Percentiles rank a stretch among this genome's conserved stretches.
phyloP scores from a whole-genome alignment of 768 basidiomycete species.

The Steccherinum ochraceum region DNA sequence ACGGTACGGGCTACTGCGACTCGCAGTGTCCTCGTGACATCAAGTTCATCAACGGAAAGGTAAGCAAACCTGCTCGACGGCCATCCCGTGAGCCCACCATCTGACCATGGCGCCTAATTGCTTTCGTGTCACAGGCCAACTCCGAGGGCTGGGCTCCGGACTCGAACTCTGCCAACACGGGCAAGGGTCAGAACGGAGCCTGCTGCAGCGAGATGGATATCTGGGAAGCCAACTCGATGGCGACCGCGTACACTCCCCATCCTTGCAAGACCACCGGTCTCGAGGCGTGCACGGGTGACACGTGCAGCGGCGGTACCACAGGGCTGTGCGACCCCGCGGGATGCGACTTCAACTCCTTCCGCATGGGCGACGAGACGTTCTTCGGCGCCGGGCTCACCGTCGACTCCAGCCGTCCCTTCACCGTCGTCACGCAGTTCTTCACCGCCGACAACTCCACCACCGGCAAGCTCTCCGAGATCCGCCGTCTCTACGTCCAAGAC shows the following conservation, averaged over 20 bases:
- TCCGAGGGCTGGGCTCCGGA: conserved; percentile 33
- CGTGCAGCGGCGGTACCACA: conserved; percentile 24
- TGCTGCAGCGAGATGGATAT: conserved; percentile 57
- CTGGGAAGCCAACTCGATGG: conserved; percentile 48
- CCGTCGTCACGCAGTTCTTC: conserved; percentile 35
- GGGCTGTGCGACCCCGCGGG: conserved; percentile 48
- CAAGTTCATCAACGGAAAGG: conserved; percentile 49
- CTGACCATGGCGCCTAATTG: no score
- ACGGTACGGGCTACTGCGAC: conserved; percentile 45
- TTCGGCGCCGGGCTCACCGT: conserved; percentile 39
- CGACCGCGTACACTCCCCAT: conserved; percentile 50
- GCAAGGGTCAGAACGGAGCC: conserved; percentile 37
- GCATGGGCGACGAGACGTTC: conserved; percentile 36
- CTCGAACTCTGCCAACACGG: conserved; percentile 36
- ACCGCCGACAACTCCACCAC: conserved; percentile 35
- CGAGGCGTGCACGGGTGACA: conserved; percentile 34
- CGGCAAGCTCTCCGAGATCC: conserved; percentile 45
- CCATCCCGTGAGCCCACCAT: no score
- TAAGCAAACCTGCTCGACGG: conserved; percentile 24
- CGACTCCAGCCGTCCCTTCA: conserved; percentile 37
- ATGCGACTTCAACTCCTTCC: conserved; percentile 45
- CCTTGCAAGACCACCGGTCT: conserved; percentile 35
- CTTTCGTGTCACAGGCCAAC: conserved; percentile 34
- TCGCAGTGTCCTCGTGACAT: conserved; percentile 48
- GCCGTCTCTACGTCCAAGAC: conserved; percentile 47